phyloP scores from a whole-genome alignment of 2,329 filamentous ascomycete genomes.

The Colletotrichum sp. region DNA sequence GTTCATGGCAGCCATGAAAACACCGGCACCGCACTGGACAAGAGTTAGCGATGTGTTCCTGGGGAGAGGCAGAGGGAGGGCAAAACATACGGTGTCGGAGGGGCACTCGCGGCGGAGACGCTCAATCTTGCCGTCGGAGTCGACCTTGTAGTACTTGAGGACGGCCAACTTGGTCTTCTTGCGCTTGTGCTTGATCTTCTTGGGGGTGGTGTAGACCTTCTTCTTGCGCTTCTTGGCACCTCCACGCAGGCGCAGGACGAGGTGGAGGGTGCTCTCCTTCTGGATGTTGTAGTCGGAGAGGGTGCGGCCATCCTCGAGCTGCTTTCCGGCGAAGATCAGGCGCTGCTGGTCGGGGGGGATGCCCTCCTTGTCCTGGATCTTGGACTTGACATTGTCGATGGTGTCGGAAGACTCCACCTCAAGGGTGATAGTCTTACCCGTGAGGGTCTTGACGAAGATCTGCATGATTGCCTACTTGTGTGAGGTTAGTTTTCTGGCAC shows the following conservation, averaged over 20 bases:
- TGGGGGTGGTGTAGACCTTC: conserved; percentile 99
- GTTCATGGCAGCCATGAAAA: conserved; percentile 99
- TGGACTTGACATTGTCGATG: conserved; percentile 99
- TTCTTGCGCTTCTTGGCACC: conserved; percentile 99
- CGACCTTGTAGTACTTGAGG: conserved; percentile 99
- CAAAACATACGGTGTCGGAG: conserved; percentile 75
- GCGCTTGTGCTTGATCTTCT: conserved; percentile 99
- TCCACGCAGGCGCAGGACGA: conserved; percentile 97
- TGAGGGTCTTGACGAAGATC: conserved; percentile 85
- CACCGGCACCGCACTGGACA: conserved; percentile 91
- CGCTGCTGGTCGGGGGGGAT: conserved; percentile 99
- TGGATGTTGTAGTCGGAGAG: conserved; percentile 99
- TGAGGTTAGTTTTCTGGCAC: conserved; percentile 41
- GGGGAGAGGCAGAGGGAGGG: background rate
- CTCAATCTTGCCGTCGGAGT: conserved; percentile 99
- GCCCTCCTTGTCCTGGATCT: conserved; percentile 98
- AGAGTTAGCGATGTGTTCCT: conserved; percentile 35
- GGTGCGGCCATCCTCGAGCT: conserved; percentile 99
- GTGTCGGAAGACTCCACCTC: conserved; percentile 99
- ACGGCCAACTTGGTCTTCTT: conserved; percentile 99
- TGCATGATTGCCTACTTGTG: conserved; percentile 69
- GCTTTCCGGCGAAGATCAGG: conserved; percentile 99
- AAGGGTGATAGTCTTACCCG: conserved; percentile 99
- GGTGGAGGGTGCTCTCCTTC: conserved; percentile 99
- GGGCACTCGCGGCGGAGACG: conserved; percentile 98